A percentile compares a stretch with the other conserved stretches of the same genome.
These are phyloP conservation scores for Cladophialophora carrionii DNA, from an alignment of 2,329 filamentous ascomycete species.

Conservation along the genomic window DNA sequence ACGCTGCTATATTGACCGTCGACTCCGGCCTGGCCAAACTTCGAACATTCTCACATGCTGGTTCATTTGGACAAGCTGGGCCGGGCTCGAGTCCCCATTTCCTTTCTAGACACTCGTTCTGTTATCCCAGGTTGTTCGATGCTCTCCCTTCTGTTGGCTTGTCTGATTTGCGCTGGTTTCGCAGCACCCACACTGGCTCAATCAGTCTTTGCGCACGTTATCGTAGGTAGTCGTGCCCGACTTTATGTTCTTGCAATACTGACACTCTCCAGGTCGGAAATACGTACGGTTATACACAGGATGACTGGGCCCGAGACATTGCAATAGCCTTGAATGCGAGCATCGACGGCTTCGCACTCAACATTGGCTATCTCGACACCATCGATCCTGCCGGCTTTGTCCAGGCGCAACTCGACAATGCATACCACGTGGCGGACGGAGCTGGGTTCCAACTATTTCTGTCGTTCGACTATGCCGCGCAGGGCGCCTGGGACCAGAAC, in stretches of 20 bases:
- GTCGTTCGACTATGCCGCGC: conserved; percentile 14
- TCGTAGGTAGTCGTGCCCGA: conserved; percentile 4
- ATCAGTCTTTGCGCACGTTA: conserved; percentile 16
- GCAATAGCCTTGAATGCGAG: conserved; percentile 1
- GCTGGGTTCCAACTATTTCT: conserved; percentile 11
- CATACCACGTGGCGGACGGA: conserved; percentile 11
- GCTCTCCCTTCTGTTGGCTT: conserved; percentile 12
- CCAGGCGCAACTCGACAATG: conserved; percentile 16
- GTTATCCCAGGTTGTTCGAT: not conserved
- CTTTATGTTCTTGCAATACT: not conserved
- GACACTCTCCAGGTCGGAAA: conserved; percentile 10
- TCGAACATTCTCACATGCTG: not conserved
- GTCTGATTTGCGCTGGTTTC: conserved; percentile 7
- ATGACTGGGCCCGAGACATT: conserved; percentile 13
- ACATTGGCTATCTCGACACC: conserved; percentile 13
- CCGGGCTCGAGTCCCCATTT: conserved; percentile 2
- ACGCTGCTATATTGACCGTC: not conserved
- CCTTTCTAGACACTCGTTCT: conserved; percentile 12
- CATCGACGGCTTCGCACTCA: conserved; percentile 18
- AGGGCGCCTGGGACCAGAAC: conserved; percentile 18
- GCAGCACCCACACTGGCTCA: conserved; percentile 6
- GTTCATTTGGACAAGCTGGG: not conserved
- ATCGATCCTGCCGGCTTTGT: conserved; percentile 9
- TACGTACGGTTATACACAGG: conserved; percentile 18
- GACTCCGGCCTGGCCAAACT: not conserved